Base-by-base conservation (phyloP, 2,329 filamentous ascomycete species). In the Pseudogymnoascus sp. region DNA sequence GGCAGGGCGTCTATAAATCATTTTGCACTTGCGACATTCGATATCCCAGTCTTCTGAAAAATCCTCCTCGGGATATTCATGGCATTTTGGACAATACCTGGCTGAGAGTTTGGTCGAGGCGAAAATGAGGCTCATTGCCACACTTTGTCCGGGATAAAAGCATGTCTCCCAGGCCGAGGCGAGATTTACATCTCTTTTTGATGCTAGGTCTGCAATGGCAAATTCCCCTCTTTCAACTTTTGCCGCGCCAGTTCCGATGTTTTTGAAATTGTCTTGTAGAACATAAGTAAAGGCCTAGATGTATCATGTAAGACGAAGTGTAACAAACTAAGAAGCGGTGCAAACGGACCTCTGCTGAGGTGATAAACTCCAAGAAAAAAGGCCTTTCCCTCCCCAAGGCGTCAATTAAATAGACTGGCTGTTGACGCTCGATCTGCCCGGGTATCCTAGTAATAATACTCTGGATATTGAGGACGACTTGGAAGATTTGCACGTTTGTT, bases 61-160 rank as follows among this genome's bases (percentile, higher is more conserved):
- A 37, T 37, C 36, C 13, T 7, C 36, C 15, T 2, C 13, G 0
- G 13, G 36, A n/a, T 13, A 6, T 37, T 37, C 13, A n/a, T 6
- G 36, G 13, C 36, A 37, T 37, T 37, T 37, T 37, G 36, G 36
- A 37, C 36, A 37, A 37, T n/a, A 37, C 36, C 36, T n/a, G 15
- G 36, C 12, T n/a, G 36, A 37, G 36, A 6, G 36, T 15, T 37
- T 5, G 36, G 5, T 5, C n/a, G 36, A 58, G 12, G 59, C 63
- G 42, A 72, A 72, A 3, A 70, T 60, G 66, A 73, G 69, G 58
- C 70, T 71, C 69, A 73, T 73, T 18, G 67, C 68, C 4, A 71
- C 69, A 21, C 64, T 61, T 52, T 74, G 71, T n/a, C 71, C 69
- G n/a, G 71, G 71, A 25, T 25, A 63, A 40, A 74, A 71, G 25